Base-by-base conservation (phyloP, 2,329 filamentous ascomycete genomes). In the Scleromitrula shiraiana region DNA sequence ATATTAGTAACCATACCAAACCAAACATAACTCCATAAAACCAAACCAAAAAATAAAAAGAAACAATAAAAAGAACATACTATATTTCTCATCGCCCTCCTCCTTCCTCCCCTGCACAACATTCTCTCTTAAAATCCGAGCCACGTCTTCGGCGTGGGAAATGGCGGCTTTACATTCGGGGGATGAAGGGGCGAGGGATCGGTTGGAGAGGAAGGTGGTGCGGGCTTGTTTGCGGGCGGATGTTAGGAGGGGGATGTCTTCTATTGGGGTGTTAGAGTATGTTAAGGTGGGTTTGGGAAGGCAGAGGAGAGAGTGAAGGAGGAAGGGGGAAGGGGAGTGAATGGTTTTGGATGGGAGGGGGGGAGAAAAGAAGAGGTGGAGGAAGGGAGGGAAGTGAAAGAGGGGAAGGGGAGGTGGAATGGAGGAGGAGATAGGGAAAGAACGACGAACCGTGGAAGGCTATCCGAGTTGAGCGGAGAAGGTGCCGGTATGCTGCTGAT, bases 81-180 rank as follows among this genome's bases (percentile, higher is more conserved):
- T 77, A 58, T 82, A 88, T 36, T 65, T 72, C 49, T 77, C 63
- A 9, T 64, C 67, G 1, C 70, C 64, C 24, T 65, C 65, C 1
- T 69, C 62, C 49, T 70, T 68, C 56, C 76, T 70, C 6, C 91
- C 93, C 65, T 98, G 93, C 3, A 98, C 90, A 3, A 98, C 73
- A 60, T 97, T 97, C 63, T 87, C 74, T 56, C 80, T 73, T 52
- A 98, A 64, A 49, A 97, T 83, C 54, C 76, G 75, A 2, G 91
- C 87, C 3, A 97, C 82, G 33, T 93, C 87, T 52, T 90, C 73
- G 7, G 90, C 93, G 61, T 95, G 82, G 55, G 82, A 70, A 52
- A 98, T 80, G 8, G 82, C 80, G 49, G 80, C 75, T 12, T 72
- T 68, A 1, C 78, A 72, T 50, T 81, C 77, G 10, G 81, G 70